phyloP scores from a whole-genome alignment of 2,329 filamentous ascomycete species.

The Diplodia corticola region DNA sequence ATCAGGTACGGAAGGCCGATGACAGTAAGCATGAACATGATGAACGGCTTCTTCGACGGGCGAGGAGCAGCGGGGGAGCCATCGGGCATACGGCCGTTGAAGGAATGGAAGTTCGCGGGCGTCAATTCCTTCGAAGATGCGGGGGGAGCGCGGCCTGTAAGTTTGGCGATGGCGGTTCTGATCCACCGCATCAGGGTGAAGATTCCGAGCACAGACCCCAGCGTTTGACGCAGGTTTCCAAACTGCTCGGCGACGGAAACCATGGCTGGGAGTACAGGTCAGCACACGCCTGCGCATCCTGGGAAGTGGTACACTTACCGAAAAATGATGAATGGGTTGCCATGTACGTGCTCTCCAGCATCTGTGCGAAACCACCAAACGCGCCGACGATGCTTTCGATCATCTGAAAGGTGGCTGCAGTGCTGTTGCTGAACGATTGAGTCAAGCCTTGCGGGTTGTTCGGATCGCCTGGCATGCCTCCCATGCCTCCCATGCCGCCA shows the following conservation, averaged over 20 bases:
- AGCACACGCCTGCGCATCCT: slow-evolving; percentile 25
- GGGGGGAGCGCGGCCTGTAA: slow-evolving; percentile 87
- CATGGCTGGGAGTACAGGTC: slow-evolving; percentile 66
- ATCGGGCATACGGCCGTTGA: slow-evolving; percentile 71
- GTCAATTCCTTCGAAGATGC: slow-evolving; percentile 85
- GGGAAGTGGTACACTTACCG: slow-evolving; percentile 60
- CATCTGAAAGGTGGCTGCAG: slow-evolving; percentile 95
- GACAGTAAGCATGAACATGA: slow-evolving; percentile 92
- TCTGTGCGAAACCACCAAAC: slow-evolving; percentile 97
- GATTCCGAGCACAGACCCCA: slow-evolving; percentile 91
- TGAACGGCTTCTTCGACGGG: slow-evolving; percentile 90
- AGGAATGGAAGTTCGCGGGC: slow-evolving; percentile 85
- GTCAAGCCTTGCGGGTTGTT: slow-evolving; percentile 93
- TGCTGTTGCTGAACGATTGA: slow-evolving; percentile 92
- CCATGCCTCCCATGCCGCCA: slow-evolving; percentile 41
- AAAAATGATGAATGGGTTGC: slow-evolving; percentile 98
- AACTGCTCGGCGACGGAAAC: slow-evolving; percentile 98
- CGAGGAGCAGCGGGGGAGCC: slow-evolving; percentile 67
- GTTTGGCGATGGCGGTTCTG: slow-evolving; percentile 83
- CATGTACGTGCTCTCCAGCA: slow-evolving; percentile 99
- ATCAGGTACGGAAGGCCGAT: slow-evolving; percentile 96
- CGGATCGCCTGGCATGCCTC: slow-evolving; percentile 56
- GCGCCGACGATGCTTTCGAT: slow-evolving; percentile 95
- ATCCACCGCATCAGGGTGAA: slow-evolving; percentile 96
- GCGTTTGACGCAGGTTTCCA: slow-evolving; percentile 85